Evolutionary conservation across 805 yeast species (phyloP).

Genomic region (Candida michaelii): DNA sequence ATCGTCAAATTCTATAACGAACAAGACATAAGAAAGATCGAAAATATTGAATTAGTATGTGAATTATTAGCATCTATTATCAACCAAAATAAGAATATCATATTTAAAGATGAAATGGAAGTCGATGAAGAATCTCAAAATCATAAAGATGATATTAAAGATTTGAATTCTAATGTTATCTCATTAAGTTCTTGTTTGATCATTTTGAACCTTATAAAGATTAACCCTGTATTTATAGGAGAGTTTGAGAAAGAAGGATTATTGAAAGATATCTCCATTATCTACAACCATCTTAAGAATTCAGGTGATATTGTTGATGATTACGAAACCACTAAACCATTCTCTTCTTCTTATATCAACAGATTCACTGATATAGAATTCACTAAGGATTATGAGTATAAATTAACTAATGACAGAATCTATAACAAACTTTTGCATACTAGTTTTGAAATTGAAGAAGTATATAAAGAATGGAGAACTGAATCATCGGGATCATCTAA

Average conservation of each 20-base stretch:
- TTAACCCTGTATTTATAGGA: slow-evolving; percentile 32
- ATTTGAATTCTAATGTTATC: slow-evolving; percentile 37
- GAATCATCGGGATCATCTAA: not conserved
- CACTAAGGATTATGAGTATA: slow-evolving; percentile 25
- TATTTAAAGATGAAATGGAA: slow-evolving; percentile 14
- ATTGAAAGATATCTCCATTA: slow-evolving; percentile 46
- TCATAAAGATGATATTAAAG: slow-evolving; percentile 7
- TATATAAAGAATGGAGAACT: slow-evolving; percentile 16
- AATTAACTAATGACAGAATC: slow-evolving; percentile 18
- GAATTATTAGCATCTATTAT: slow-evolving; percentile 59
- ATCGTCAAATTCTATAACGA: slow-evolving; percentile 43
- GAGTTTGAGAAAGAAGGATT: slow-evolving; percentile 73
- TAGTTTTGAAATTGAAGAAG: slow-evolving; percentile 26
- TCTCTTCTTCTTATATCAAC: slow-evolving; percentile 19
- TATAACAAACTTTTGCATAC: slow-evolving; percentile 17
- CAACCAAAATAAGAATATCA: slow-evolving; percentile 45
- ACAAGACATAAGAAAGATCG: slow-evolving; percentile 29
- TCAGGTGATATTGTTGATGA: slow-evolving; percentile 14
- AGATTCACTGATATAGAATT: slow-evolving; percentile 33
- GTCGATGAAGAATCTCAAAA: not conserved
- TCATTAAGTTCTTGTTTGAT: slow-evolving; percentile 44
- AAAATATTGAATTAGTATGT: slow-evolving; percentile 36
- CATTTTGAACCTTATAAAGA: slow-evolving; percentile 12
- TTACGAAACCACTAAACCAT: slow-evolving; percentile 15
- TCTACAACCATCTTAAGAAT: slow-evolving; percentile 26